Base-by-base conservation (phyloP, 495 filamentous ascomycete species). In the Penicillium flavigenum region DNA sequence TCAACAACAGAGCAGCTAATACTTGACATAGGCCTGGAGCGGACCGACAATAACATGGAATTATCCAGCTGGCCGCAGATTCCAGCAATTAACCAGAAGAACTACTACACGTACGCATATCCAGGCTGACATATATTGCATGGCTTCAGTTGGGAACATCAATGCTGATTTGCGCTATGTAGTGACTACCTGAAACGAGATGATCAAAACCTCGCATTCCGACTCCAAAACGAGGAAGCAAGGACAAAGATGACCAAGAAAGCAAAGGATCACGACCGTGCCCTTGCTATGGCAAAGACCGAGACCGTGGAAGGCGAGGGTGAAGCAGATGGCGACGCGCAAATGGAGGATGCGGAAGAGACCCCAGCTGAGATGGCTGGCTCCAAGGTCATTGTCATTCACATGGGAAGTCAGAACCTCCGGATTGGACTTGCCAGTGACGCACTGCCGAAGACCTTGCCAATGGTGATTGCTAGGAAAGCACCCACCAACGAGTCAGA, bases 181-280 rank as follows among this genome's bases (percentile, higher is more conserved):
- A 96, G 92, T 36, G 94, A 98, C 64, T 98, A 96, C 64, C 88
- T 98, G 65, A 98, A 98, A 79, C 85, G 95, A 63, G 94, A 98
- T 73, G 94, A 98, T 61, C 94, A 98, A 76, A 88, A 92, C 54
- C 83, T 98, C 44, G 90, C 92, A 1, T 84, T 91, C 63, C 85
- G 94, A 53, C 77, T 96, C 6, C 91, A 94, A 63, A 86, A 84
- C 69, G 92, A 97, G 67, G 90, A 91, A 55, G 84, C 81, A 44
- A 78, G 89, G 44, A 89, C 91, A 44, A 80, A 83, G 32, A 88
- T 96, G 75, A 84, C 90, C 16, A 88, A 88, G 66, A 88, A 80
- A 44, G 92, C 92, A 2, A 91, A 91, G 66, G 91, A 97, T 62
- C 83, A 84, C 51, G 92, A 97, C 62, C 84, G 92, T 55, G 90